Evolutionary conservation across 2,329 filamentous ascomycete species (phyloP), one percentile per base, ranked within the genome.

Genomic region (Triangularia verruculosa): DNA sequence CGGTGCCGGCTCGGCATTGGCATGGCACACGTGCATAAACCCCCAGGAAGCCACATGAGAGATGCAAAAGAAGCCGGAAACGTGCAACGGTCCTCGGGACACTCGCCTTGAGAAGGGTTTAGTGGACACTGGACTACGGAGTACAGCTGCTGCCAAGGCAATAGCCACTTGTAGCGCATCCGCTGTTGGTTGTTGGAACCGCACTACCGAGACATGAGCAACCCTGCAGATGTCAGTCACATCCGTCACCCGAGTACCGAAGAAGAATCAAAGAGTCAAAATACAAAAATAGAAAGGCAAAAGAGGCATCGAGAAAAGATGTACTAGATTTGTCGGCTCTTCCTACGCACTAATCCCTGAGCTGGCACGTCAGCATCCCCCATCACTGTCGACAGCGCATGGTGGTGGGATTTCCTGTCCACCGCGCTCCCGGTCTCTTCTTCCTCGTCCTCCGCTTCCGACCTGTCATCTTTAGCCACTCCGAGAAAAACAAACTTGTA

Each of bases 401-500:
- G 11, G 34, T 43, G 34, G 34, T 9, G 34, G n/a, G 34, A 9
- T n/a, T n/a, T n/a, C n/a, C n/a, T n/a, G n/a, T n/a, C n/a, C n/a
- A 39, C 34, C 34, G 8, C 6, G 11, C 11, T n/a, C 13, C 17
- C 61, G 1, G 30, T 13, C 65, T 79, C 79, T 8, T 78, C 78
- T 11, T 79, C 80, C 12, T 78, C 77, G 22, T 82, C 82, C 63
- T 86, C 85, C 47, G 80, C 78, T 20, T 85, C 82, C 61, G 83
- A 86, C 47, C 85, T 75, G 61, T 86, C 85, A 67, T 87, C 86
- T 53, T 83, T 80, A 15, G 77, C 78, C n/a, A 79, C 78, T 28
- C 78, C 78, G 51, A 75, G 78, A 17, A 79, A 75, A 2, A 85
- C 75, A 62, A 84, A 83, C 22, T 83, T 74, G 59, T 82, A 85